Percentiles rank a stretch among this genome's conserved stretches.
Evolutionary conservation across 371 early-diverging fungal species (phyloP).

Genomic region (Mortierella sp.): DNA sequence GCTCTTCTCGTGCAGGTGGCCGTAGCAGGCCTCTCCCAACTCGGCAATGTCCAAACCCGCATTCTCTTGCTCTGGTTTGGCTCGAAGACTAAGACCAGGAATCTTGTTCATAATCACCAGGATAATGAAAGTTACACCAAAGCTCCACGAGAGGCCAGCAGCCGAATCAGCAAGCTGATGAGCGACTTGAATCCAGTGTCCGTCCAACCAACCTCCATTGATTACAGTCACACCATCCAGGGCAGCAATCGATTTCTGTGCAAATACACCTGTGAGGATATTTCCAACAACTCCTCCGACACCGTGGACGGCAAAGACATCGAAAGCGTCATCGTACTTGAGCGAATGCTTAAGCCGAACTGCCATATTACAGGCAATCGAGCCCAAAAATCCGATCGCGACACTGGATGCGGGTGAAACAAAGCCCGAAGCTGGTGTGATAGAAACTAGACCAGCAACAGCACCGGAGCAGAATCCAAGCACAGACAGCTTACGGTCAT

Average conservation of each 20-base stretch:
- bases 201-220: slow-evolving; percentile 87
- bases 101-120: slow-evolving; percentile 82
- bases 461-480: slow-evolving; percentile 94
- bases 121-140: slow-evolving; percentile 78
- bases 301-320: slow-evolving; percentile 90
- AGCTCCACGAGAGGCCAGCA: slow-evolving; percentile 85
- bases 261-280: slow-evolving; percentile 91
- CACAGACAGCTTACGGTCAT: slow-evolving; percentile 82
- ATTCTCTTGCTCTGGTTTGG: slow-evolving; percentile 75
- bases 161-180: slow-evolving; percentile 84
- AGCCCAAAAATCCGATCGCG: slow-evolving; percentile 81
- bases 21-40: slow-evolving; percentile 77
- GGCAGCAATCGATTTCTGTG: slow-evolving; percentile 75
- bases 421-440: slow-evolving; percentile 93
- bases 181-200: slow-evolving; percentile 81
- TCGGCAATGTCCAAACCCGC: slow-evolving; percentile 82
- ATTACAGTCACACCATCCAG: slow-evolving; percentile 77
- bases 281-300: slow-evolving; percentile 90
- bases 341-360: slow-evolving; percentile 80
- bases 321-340: slow-evolving; percentile 90
- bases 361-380: slow-evolving; percentile 81
- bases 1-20: neutral
- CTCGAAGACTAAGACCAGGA: slow-evolving; percentile 80
- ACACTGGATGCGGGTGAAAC: slow-evolving; percentile 87
- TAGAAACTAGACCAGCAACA: slow-evolving; percentile 92